These are phyloP conservation scores for Brassica cretica DNA, from an alignment of 345 rosid genomes.

Conservation along the genomic window DNA sequence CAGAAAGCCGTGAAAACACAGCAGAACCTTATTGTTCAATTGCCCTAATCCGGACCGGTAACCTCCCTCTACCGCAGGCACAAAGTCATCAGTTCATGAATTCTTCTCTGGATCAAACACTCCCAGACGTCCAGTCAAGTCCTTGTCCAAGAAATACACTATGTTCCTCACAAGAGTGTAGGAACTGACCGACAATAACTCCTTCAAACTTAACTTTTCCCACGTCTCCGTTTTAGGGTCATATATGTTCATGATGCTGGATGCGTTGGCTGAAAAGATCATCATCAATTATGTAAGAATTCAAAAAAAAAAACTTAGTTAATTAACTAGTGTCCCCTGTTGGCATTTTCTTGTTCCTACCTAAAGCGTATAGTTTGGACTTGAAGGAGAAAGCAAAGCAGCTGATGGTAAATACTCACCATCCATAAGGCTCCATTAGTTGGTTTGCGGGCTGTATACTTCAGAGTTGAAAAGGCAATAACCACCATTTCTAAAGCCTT, in stretches of 20 bases:
- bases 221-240: slow-evolving; percentile 58
- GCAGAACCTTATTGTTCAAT: slow-evolving; percentile 60
- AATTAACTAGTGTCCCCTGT: background rate
- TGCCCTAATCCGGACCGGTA: slow-evolving; percentile 63
- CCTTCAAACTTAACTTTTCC: slow-evolving; percentile 19
- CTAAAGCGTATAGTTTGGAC: slow-evolving; percentile 74
- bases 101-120: slow-evolving; percentile 59
- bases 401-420: slow-evolving; percentile 50
- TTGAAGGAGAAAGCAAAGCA: slow-evolving; percentile 70
- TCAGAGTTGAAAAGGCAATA: slow-evolving; percentile 66
- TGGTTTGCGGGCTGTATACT: slow-evolving; percentile 60
- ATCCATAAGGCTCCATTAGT: slow-evolving; percentile 63
- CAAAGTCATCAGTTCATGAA: slow-evolving; percentile 64
- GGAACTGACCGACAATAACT: slow-evolving; percentile 49
- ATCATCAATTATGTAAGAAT: background rate
- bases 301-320: background rate
- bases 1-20: slow-evolving; percentile 65
- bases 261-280: slow-evolving; percentile 34
- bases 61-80: slow-evolving; percentile 70
- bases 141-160: slow-evolving; percentile 77
- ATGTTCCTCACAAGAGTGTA: slow-evolving; percentile 66
- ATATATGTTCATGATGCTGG: slow-evolving; percentile 67
- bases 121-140: slow-evolving; percentile 55
- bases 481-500: slow-evolving; percentile 58
- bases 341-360: slow-evolving; percentile 33